Conservation (phyloP, 129 eudicot genomes). For the Erigeron canadensis region DNA sequence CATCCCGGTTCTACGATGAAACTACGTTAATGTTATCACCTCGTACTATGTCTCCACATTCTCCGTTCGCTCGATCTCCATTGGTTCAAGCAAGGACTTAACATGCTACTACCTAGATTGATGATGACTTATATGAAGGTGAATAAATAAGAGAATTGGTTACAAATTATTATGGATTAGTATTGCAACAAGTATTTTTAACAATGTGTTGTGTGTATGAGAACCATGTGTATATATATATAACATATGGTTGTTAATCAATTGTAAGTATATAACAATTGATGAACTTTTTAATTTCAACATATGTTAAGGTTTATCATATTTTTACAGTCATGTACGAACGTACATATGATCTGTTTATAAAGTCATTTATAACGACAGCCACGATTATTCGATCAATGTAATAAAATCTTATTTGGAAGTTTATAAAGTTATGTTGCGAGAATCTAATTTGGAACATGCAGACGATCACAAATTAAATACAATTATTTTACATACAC, state of each 20-base stretch:
- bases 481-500: too few relatives aligned
- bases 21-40: constrained; percentile 34
- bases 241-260: constrained; percentile 19
- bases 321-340: neutral
- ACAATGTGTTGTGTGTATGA: constrained; percentile 18
- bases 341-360: too few relatives aligned
- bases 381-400: too few relatives aligned
- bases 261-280: constrained; percentile 20
- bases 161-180: neutral
- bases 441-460: too few relatives aligned
- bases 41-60: constrained; percentile 57
- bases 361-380: too few relatives aligned
- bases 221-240: neutral
- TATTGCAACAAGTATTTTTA: neutral
- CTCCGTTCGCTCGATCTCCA: constrained; percentile 64
- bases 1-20: constrained; percentile 42
- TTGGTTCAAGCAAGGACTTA: constrained; percentile 56
- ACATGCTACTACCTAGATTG: neutral
- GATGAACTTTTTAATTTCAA: constrained; percentile 21
- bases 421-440: too few relatives aligned
- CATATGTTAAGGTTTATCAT: constrained; percentile 27
- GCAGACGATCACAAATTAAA: too few relatives aligned
- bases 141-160: constrained; percentile 5
- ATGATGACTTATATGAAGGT: constrained; percentile 5
- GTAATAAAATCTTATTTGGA: too few relatives aligned